Evolutionary conservation across 1,139 yeast genomes (phyloP).

Genomic region (Hemisphaericaspora lyxosophila): DNA sequence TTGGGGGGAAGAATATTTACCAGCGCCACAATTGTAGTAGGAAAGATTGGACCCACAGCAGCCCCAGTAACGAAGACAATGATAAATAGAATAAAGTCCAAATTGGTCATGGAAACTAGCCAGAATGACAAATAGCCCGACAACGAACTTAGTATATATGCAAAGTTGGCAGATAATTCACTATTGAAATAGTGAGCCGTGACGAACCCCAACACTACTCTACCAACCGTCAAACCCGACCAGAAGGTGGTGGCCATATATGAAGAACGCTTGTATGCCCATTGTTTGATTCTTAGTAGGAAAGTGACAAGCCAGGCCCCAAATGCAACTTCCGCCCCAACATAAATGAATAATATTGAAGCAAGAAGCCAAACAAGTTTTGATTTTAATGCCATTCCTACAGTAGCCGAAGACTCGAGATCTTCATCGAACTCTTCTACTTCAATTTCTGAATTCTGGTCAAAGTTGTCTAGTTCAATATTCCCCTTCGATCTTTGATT

Average conservation of each 20-base stretch:
- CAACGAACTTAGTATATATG: slow-evolving; percentile 29
- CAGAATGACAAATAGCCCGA: slow-evolving; percentile 34
- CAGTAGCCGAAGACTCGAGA: slow-evolving; percentile 17
- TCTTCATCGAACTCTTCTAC: slow-evolving; percentile 15
- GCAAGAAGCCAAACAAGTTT: slow-evolving; percentile 51
- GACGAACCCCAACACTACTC: slow-evolving; percentile 58
- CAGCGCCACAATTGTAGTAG: slow-evolving; percentile 69
- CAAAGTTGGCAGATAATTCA: slow-evolving; percentile 45
- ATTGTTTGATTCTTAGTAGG: slow-evolving; percentile 48
- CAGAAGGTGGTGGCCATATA: slow-evolving; percentile 64
- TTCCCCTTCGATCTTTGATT: slow-evolving; percentile 8
- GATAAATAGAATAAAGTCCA: slow-evolving; percentile 22
- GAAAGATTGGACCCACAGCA: slow-evolving; percentile 78
- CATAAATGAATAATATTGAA: slow-evolving; percentile 52
- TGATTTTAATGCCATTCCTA: slow-evolving; percentile 38
- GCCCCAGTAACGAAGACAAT: slow-evolving; percentile 59
- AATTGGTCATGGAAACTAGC: slow-evolving; percentile 21
- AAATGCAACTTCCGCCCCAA: slow-evolving; percentile 69
- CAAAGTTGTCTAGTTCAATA: slow-evolving; percentile 13
- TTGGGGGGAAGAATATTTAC: slow-evolving; percentile 61
- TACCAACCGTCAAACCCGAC: slow-evolving; percentile 64
- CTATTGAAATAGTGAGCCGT: slow-evolving; percentile 50
- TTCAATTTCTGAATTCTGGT: slow-evolving; percentile 13
- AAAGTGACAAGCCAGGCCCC: slow-evolving; percentile 70
- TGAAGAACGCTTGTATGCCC: slow-evolving; percentile 49